These are phyloP conservation scores for Aurinia saxatilis DNA, from an alignment of 345 rosid genomes.

Conservation along the genomic window DNA sequence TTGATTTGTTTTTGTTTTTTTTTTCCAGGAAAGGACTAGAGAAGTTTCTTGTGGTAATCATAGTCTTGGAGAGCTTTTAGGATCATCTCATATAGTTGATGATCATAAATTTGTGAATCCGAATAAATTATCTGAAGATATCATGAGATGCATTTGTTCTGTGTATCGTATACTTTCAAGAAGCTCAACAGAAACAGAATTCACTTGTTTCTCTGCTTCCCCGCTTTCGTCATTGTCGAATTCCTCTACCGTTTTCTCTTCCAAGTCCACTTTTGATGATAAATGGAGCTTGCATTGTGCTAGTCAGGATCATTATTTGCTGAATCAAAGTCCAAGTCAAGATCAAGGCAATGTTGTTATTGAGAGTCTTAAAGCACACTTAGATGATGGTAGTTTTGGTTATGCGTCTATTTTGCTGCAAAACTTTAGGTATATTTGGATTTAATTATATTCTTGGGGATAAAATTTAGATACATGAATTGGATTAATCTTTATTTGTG, in stretches of 20 bases:
- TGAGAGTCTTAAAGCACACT: slow-evolving; percentile 50
- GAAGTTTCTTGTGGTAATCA: slow-evolving; percentile 40
- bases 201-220: slow-evolving; percentile 40
- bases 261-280: slow-evolving; percentile 44
- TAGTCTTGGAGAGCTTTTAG: slow-evolving; percentile 76
- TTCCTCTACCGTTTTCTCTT: slow-evolving; percentile 70
- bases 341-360: slow-evolving; percentile 45
- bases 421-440: slow-evolving; percentile 52
- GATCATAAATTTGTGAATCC: slow-evolving; percentile 30
- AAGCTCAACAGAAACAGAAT: slow-evolving; percentile 16
- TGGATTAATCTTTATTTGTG: neutral
- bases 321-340: slow-evolving; percentile 30
- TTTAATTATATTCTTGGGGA: neutral
- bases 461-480: neutral
- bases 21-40: slow-evolving; percentile 33
- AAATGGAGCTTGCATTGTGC: slow-evolving; percentile 47
- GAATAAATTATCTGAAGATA: slow-evolving; percentile 68
- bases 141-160: slow-evolving; percentile 72
- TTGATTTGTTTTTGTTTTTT: neutral
- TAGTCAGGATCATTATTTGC: slow-evolving; percentile 35
- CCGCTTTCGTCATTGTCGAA: slow-evolving; percentile 58
- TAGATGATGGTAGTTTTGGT: slow-evolving; percentile 53
- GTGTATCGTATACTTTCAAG: slow-evolving; percentile 64
- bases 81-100: slow-evolving; percentile 34
- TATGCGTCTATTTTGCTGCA: slow-evolving; percentile 55